These are phyloP conservation scores for Aspergillus candidus DNA, from an alignment of 2,329 filamentous ascomycete genomes.

Conservation along the genomic window DNA sequence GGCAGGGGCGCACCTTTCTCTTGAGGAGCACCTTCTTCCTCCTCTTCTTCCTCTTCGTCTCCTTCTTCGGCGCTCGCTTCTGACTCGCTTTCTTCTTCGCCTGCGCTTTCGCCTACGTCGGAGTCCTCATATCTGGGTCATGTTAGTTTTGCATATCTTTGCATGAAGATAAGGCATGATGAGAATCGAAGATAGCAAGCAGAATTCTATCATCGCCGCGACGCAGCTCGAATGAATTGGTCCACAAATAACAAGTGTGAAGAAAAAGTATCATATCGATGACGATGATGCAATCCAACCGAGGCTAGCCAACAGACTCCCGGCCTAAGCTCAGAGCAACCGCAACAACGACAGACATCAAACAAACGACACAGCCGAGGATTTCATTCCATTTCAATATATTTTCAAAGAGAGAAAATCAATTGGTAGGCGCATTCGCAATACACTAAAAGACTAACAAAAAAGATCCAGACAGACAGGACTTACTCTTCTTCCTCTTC, in stretches of 20 bases:
- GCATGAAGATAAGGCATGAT: background rate
- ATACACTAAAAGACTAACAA: background rate
- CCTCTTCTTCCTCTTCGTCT: constrained; percentile 22
- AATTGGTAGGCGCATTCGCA: background rate
- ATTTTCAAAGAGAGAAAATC: background rate
- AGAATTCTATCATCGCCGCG: background rate
- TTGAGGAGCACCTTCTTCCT: constrained; percentile 22
- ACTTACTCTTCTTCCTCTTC: constrained; percentile 48
- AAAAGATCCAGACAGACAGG: constrained; percentile 6
- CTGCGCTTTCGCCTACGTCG: constrained; percentile 16
- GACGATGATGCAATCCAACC: no score
- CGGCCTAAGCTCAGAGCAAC: background rate
- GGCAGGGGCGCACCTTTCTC: constrained; percentile 14
- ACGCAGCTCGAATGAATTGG: background rate
- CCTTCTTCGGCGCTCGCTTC: constrained; percentile 15
- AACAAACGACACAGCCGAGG: background rate
- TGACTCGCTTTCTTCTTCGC: constrained; percentile 18
- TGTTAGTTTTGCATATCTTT: constrained; percentile 1
- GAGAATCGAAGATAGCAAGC: background rate
- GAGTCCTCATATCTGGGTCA: constrained; percentile 31
- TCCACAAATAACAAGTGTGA: no score
- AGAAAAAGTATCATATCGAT: no score
- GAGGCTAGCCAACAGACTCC: background rate
- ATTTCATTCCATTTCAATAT: background rate
- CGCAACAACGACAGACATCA: background rate